Percentiles rank a stretch among this genome's conserved stretches.
Evolutionary conservation across 1,284 basidiomycete species (phyloP).

Genomic region (Trichosporon faecale): DNA sequence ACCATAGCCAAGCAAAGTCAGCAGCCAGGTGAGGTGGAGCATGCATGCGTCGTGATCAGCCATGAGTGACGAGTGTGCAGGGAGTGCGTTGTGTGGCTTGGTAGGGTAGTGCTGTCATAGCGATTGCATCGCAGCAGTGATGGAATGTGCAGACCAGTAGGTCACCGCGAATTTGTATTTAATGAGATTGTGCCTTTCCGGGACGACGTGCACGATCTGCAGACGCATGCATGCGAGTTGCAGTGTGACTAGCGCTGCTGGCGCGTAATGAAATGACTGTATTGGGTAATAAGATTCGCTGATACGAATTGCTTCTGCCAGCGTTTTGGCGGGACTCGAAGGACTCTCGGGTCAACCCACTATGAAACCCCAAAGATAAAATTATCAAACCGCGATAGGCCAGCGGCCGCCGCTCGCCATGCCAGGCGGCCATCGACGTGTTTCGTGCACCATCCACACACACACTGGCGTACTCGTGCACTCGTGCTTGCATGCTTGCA

Average conservation of each 20-base stretch:
- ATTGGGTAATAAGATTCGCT: background rate
- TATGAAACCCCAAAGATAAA: constrained; percentile 6
- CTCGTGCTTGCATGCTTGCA: no score
- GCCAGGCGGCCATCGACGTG: background rate
- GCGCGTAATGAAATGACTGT: background rate
- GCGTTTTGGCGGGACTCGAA: background rate
- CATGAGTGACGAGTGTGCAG: no score
- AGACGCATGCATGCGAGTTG: background rate
- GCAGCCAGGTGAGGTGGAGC: background rate
- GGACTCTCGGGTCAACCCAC: background rate
- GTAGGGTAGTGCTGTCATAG: no score
- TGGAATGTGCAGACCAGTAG: background rate
- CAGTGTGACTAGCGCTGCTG: background rate
- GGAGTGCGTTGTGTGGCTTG: no score
- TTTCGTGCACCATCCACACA: background rate
- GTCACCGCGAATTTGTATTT: background rate
- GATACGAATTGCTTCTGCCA: constrained; percentile 2
- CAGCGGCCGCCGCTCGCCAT: background rate
- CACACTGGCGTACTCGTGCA: background rate
- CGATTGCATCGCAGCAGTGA: background rate
- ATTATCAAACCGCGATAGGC: background rate
- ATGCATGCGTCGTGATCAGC: background rate
- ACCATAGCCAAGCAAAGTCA: background rate
- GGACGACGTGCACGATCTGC: background rate
- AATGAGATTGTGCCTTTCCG: background rate